Conservation (phyloP, 371 early-diverging fungal species). For the Dinochytrium kinnereticum region DNA sequence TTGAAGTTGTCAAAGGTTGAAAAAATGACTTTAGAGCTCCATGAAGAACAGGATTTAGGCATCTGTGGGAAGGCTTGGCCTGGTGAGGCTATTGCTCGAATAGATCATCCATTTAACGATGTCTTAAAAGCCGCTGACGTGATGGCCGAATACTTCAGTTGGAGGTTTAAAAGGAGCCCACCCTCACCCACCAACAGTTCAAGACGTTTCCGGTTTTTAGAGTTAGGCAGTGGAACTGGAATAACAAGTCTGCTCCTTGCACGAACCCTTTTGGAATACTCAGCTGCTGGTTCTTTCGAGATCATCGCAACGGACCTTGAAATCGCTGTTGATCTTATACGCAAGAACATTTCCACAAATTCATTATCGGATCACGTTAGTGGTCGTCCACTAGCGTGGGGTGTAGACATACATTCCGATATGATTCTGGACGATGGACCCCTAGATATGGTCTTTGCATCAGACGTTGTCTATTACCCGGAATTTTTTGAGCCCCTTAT, state of each 20-base stretch:
- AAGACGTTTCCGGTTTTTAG: constrained; percentile 21
- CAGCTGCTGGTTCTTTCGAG: not conserved
- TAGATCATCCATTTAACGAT: not conserved
- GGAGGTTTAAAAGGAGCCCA: not conserved
- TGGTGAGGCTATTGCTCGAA: too few species aligned
- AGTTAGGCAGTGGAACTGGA: constrained; percentile 32
- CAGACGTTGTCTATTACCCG: constrained; percentile 34
- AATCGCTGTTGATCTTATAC: constrained; percentile 25
- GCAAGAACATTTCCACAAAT: constrained; percentile 19
- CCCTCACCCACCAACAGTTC: not conserved
- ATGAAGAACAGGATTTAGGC: not conserved
- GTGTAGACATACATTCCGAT: not conserved
- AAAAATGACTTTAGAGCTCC: not conserved
- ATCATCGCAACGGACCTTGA: constrained; percentile 27
- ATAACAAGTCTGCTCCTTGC: constrained; percentile 20
- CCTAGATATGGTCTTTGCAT: constrained; percentile 21
- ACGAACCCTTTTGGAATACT: not conserved
- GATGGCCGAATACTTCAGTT: constrained; percentile 6
- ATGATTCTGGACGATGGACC: not conserved
- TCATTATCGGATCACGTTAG: not conserved
- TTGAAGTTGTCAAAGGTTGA: not conserved
- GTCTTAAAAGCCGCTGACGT: constrained; percentile 19
- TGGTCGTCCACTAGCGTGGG: not conserved
- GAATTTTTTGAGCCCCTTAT: constrained; percentile 30
- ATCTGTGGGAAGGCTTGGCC: not conserved